phyloP scores from a whole-genome alignment of 805 yeast genomes.

The Wickerhamomyces silvicola region DNA sequence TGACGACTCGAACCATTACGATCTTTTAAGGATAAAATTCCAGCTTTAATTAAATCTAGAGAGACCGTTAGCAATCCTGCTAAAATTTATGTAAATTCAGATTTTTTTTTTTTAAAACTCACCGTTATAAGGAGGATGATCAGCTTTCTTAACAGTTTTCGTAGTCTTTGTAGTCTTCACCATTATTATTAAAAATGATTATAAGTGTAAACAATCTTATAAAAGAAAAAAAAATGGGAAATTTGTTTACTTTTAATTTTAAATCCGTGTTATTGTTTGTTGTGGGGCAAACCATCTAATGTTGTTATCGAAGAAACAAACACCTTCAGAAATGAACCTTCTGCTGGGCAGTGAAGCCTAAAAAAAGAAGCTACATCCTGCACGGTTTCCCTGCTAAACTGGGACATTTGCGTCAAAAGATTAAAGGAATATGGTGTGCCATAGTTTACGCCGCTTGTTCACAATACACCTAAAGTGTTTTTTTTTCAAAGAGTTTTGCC shows the following conservation, averaged over 20 bases:
- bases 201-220: too few species aligned
- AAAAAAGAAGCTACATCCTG: too few species aligned
- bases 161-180: constrained; percentile 16
- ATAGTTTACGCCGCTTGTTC: too few species aligned
- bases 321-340: background rate
- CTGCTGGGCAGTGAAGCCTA: too few species aligned
- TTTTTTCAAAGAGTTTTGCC: too few species aligned
- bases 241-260: background rate
- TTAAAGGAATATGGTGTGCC: too few species aligned
- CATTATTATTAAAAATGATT: constrained; percentile 14
- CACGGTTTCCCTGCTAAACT: too few species aligned
- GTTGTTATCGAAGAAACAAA: background rate
- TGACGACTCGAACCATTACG: constrained; percentile 83
- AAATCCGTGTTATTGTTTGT: background rate
- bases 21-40: constrained; percentile 64
- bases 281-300: background rate
- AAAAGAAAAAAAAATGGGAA: constrained; percentile 1
- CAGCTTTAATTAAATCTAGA: constrained; percentile 38
- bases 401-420: too few species aligned
- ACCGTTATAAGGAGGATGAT: constrained; percentile 24
- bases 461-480: too few species aligned
- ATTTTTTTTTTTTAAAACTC: too few species aligned
- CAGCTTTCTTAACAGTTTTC: constrained; percentile 17
- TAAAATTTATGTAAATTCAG: too few species aligned
- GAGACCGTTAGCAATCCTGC: too few species aligned